Evolutionary conservation across 371 early-diverging fungal genomes (phyloP), one percentile per base, ranked within the genome.

Genomic region (Apophysomyces variabilis): DNA sequence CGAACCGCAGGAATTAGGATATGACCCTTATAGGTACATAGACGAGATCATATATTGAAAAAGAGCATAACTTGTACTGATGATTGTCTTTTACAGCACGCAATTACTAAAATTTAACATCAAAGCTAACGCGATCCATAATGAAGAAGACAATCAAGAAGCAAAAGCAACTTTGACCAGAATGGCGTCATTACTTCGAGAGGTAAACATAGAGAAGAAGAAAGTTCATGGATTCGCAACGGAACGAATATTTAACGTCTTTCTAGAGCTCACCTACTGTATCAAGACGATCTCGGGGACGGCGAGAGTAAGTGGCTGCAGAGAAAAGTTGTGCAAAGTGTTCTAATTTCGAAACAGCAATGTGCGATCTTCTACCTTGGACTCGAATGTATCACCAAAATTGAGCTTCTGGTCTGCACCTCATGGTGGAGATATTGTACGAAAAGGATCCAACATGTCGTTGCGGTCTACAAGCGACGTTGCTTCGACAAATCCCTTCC

Each of bases 241-340:
- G 32, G 32, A 26, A 26, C 32, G 32, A 26, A 45, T 45, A 7
- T 18, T 45, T n/a, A 45, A 45, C 13, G 26, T 21, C 11, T 14
- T 38, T n/a, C 5, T 61, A 72, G 72, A 58, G 41, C 54, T 68
- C 67, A 8, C 72, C 67, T 14, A 67, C 68, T 4, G 60, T 72
- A n/a, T 67, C 72, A 12, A 26, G 66, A 58, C 69, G 78, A 57
- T 76, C 71, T 14, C 76, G 76, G 43, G 78, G 77, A 69, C 63
- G 82, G 54, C 57, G 82, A 63, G 75, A 81, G 78, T 79, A 70
- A 54, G 74, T 26, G 32, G 32, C 32, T 26, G 3, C 32, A 26
- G 32, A 3, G 32, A 26, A 26, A 26, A 26, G 38, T 16, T 7
- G 16, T 44, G 35, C 0, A 13, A 37, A 7, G 8, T 43, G 45